Evolutionary conservation across 2,329 filamentous ascomycete genomes (phyloP), one percentile per base, ranked within the genome.

Genomic region (Microsporum canis): DNA sequence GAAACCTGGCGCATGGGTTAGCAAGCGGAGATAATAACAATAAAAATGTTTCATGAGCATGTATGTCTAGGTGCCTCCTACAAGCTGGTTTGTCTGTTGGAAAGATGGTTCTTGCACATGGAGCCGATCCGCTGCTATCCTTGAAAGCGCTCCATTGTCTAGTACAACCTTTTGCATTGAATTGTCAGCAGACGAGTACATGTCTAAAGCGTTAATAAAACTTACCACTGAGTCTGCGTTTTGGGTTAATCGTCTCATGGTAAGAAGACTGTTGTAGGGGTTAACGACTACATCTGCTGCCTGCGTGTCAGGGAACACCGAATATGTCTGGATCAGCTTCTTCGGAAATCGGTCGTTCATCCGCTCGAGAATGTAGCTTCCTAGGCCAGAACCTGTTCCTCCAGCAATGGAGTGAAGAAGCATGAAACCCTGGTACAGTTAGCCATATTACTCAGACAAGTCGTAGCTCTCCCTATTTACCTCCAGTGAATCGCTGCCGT

Each of bases 321-420:
- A 97, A 76, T 99, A 99, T 47, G 94, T 97, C 77, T 99, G 94
- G 62, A 99, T 96, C 66, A 99, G 85, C 80, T 99, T 99, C 78
- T 99, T 99, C 39, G 95, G 94, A 68, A 97, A 99, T 57, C 91
- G 84, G 74, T 99, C 94, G 73, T 99, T 99, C 74, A 99, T 85
- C 65, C 91, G 83, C 76, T 99, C 95, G 17, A 99, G 84, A 63
- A 99, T 82, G 71, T 95, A 99, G 33, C 91, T 96, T 29, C 94
- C 94, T 53, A 99, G 77, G n/a, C 94, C 94, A 27, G 91, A 96
- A 6, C 94, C 94, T 17, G 94, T 99, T 61, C 94, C 94, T 64
- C 94, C 94, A 49, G 94, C 95, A 71, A 99, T 99, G 2, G 94
- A 97, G 74, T 99, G 94, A 65, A 99, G 82, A 75, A 99, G 85